These are phyloP conservation scores for Clarireedia paspali DNA, from an alignment of 2,329 filamentous ascomycete genomes.

Conservation along the genomic window DNA sequence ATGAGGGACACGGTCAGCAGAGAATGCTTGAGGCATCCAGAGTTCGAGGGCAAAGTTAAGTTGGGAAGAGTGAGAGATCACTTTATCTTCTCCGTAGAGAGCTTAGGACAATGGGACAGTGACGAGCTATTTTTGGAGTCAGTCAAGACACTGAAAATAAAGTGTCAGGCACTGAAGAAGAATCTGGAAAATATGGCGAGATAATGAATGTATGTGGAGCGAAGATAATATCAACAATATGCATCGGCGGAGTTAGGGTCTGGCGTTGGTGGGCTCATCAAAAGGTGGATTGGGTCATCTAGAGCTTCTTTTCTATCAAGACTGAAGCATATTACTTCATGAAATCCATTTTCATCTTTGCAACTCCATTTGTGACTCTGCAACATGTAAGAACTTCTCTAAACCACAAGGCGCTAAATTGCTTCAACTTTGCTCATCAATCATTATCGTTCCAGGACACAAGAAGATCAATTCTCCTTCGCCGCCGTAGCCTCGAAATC, in stretches of 20 bases:
- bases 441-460: neutral
- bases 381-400: slow-evolving; percentile 3
- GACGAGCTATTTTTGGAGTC: slow-evolving; percentile 90
- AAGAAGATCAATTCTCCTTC: neutral
- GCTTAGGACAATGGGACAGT: slow-evolving; percentile 89
- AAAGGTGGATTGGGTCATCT: slow-evolving; percentile 6
- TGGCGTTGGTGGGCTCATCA: slow-evolving; percentile 24
- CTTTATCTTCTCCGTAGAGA: slow-evolving; percentile 96
- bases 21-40: slow-evolving; percentile 82
- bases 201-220: slow-evolving; percentile 11
- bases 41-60: slow-evolving; percentile 94
- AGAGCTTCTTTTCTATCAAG: slow-evolving; percentile 11
- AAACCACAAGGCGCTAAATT: neutral
- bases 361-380: neutral
- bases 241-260: slow-evolving; percentile 27
- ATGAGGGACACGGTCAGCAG: slow-evolving; percentile 95
- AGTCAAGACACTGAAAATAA: slow-evolving; percentile 75
- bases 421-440: neutral
- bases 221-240: neutral
- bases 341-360: neutral
- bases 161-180: slow-evolving; percentile 67
- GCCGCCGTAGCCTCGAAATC: slow-evolving; percentile 1
- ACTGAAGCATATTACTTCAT: slow-evolving; percentile 1
- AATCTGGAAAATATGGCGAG: slow-evolving; percentile 59
- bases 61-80: slow-evolving; percentile 86